Percentiles rank a stretch among this genome's conserved stretches.
Evolutionary conservation across 1,284 basidiomycete genomes (phyloP).

Genomic region (Phlebopus sp.): DNA sequence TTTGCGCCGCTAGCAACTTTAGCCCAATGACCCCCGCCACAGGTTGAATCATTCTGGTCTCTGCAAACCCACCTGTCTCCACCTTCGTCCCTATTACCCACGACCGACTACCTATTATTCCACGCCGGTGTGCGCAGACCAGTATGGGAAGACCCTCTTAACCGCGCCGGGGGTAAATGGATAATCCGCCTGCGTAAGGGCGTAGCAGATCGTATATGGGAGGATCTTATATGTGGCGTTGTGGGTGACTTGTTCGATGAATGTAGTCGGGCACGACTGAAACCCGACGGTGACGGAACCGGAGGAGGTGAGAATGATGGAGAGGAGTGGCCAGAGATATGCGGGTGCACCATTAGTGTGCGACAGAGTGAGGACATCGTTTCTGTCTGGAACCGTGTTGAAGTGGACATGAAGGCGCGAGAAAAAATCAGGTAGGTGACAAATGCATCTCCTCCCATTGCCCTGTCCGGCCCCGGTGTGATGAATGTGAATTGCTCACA

Average conservation of each 20-base stretch:
- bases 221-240: constrained; percentile 74
- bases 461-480: neutral
- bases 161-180: constrained; percentile 89
- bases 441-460: neutral
- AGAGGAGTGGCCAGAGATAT: constrained; percentile 70
- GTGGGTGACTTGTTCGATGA: constrained; percentile 79
- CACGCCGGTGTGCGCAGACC: constrained; percentile 78
- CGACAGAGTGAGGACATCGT: constrained; percentile 81
- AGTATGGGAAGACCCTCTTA: constrained; percentile 89
- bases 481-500: constrained; percentile 2
- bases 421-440: constrained; percentile 67
- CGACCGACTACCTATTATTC: constrained; percentile 85
- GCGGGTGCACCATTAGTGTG: constrained; percentile 82
- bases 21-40: constrained; percentile 11
- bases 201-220: constrained; percentile 79
- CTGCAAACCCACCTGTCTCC: constrained; percentile 77
- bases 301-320: constrained; percentile 38
- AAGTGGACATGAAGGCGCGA: constrained; percentile 61
- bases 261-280: constrained; percentile 37
- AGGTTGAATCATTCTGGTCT: constrained; percentile 85
- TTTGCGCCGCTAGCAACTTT: neutral
- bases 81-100: constrained; percentile 70
- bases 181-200: constrained; percentile 84
- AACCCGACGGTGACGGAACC: constrained; percentile 25
- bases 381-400: constrained; percentile 75